These are phyloP conservation scores for Saccharum officinarum DNA, from an alignment of 176 grass and related monocot genomes.

Conservation along the genomic window DNA sequence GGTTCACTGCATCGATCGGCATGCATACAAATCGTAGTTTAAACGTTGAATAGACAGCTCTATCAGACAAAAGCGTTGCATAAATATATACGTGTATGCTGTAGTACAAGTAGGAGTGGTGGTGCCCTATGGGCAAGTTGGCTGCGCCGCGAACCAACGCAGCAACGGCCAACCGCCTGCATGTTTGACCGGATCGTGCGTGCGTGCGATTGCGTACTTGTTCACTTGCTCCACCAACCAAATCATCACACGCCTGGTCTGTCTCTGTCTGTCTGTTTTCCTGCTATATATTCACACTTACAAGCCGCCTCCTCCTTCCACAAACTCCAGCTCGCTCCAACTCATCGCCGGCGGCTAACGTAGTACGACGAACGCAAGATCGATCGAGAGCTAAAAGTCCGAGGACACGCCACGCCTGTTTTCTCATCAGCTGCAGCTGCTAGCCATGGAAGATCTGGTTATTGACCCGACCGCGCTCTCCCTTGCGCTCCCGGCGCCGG, in stretches of 20 bases:
- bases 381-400: not conserved
- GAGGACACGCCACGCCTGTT: not conserved
- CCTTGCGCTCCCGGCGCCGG: constrained; percentile 20
- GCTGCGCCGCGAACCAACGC: constrained; percentile 28
- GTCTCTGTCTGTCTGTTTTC: not conserved
- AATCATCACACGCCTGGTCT: not conserved
- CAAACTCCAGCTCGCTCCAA: not conserved
- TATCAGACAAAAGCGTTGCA: not conserved
- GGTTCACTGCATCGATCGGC: not conserved
- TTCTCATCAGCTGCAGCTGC: not conserved
- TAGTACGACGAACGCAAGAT: not conserved
- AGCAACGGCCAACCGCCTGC: constrained; percentile 24
- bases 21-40: not conserved
- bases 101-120: no score
- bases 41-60: no score
- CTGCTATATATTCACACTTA: not conserved
- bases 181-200: constrained; percentile 33
- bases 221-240: constrained; percentile 25
- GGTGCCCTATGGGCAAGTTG: not conserved
- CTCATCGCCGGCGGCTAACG: not conserved
- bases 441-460: constrained; percentile 28
- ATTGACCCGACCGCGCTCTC: constrained; percentile 34
- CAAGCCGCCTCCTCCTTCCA: not conserved
- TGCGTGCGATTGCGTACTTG: not conserved
- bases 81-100: no score